Evolutionary conservation across 306 rosid genomes (phyloP), one percentile per base, ranked within the genome.

Genomic region (Coriaria nepalensis): DNA sequence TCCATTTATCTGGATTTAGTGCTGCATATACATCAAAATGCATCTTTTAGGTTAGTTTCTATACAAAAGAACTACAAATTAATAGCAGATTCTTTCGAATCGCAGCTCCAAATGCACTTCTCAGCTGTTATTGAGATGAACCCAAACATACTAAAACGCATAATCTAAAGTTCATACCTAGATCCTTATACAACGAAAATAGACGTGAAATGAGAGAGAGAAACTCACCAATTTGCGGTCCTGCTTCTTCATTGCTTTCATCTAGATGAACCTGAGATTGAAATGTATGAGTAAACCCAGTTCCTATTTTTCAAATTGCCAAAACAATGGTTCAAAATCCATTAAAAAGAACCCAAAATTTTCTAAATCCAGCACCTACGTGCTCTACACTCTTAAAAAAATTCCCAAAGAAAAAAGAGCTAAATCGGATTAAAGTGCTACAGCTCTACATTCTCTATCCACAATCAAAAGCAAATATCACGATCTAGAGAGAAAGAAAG

Each of bases 1-100:
- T 9, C 96, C 93, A 87, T 53, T 71, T 76, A 58, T 78, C 65
- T 6, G 96, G 74, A 46, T 48, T 64, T 12, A 87, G 86, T 0
- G 93, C 96, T 83, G 93, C 50, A 71, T 65, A 37, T 47, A 47
- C 48, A 49, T 9, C 4, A 62, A 40, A 37, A 10, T 13, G 52
- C 36, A 6, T 46, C 55, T 44, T 35, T 9, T 47, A 51, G 15
- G 20, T 50, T 12, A 39, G 11, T 20, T 20, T 3, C 29, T 20
- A 20, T 20, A 20, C 2, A 1, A 35, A 11, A 50, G 32, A 13
- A 32, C 41, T 49, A 37, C 2, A 33, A 36, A 15, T 10, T 6
- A 9, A 15, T 5, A 51, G 10, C 51, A 37, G 50, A 53, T 47
- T 41, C 13, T 13, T 50, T 9, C 35, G 9, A n/a, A 40, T 1